Base-by-base conservation (phyloP, 192 early-diverging fungal species). In the Linnemannia zychae region DNA sequence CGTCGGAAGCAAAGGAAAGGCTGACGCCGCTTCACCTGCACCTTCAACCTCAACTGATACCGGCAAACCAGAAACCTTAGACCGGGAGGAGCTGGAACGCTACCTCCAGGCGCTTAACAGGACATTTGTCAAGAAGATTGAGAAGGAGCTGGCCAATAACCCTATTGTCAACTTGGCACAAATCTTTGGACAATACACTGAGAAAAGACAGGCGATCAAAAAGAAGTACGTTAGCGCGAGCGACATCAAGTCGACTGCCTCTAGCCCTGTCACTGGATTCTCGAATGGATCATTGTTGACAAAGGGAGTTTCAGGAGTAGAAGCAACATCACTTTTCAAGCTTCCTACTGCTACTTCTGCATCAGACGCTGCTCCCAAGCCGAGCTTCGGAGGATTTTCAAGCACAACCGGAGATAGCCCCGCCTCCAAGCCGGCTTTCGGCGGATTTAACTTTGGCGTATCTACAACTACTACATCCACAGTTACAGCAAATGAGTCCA, bases 1-100 rank as follows among this genome's bases (percentile, higher is more conserved):
- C 50, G 46, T 84, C 2, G 81, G 81, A 34, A 84, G 81, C 72
- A 75, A 70, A 18, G 80, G 60, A 13, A 44, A 44, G 40, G 9
- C 3, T 9, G 40, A 44, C 40, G 9, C 40, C 3, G 12, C 57
- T 28, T 24, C 57, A 12, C 24, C 3, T 2, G 28, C 57, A 15
- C 9, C 24, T 2, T 63, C 69, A 31, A 46, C 44, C 12, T 71
- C 69, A 0, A 3, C 13, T 31, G 69, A 28, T 5, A 36, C 57
- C 72, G 37, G 44, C 33, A 36, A 52, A 11, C 38, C 52, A 49
- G 49, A 9, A 18, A 33, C 28, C 11, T 49, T 17, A 33, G 46
- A 31, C 24, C 71, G 22, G 18, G 31, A 46, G 24, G 69, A 71
- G 6, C 28, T 73, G 31, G 65, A 48, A 6, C 40, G n/a, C 33